phyloP scores from a whole-genome alignment of 202 grass and related monocot genomes.

The Eragrostis tef region DNA sequence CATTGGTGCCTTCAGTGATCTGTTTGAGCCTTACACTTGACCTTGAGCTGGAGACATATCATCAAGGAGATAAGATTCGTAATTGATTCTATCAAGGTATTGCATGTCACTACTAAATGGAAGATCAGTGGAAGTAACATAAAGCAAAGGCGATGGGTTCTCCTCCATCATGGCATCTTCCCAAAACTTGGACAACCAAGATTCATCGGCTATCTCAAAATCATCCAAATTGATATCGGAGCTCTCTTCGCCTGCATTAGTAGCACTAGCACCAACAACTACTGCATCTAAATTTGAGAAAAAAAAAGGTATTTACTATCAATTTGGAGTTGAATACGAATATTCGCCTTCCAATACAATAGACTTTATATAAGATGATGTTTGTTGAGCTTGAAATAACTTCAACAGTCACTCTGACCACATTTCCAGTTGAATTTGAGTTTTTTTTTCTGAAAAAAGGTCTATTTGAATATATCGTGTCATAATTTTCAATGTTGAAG shows the following conservation, averaged over 20 bases:
- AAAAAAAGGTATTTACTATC: too few species aligned
- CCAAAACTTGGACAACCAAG: background rate
- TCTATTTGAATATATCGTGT: too few species aligned
- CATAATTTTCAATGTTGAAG: too few species aligned
- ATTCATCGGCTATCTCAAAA: background rate
- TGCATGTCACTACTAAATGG: background rate
- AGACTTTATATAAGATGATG: too few species aligned
- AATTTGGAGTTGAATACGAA: too few species aligned
- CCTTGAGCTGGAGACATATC: background rate
- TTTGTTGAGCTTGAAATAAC: too few species aligned
- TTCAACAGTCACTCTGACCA: too few species aligned
- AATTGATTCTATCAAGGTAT: background rate
- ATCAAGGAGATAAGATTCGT: background rate
- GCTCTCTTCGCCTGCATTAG: background rate
- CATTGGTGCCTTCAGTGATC: background rate
- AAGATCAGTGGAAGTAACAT: background rate
- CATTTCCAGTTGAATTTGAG: too few species aligned
- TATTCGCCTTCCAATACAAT: too few species aligned
- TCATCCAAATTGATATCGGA: background rate
- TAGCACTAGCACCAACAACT: background rate
- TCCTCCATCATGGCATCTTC: background rate
- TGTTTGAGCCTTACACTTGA: background rate
- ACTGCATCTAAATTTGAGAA: background rate
- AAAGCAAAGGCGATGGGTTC: background rate
- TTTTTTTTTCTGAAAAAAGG: too few species aligned